Percentiles rank a stretch among this genome's conserved stretches.
Evolutionary conservation across 805 yeast genomes (phyloP).

Genomic region (Priceomyces fermenticarens): DNA sequence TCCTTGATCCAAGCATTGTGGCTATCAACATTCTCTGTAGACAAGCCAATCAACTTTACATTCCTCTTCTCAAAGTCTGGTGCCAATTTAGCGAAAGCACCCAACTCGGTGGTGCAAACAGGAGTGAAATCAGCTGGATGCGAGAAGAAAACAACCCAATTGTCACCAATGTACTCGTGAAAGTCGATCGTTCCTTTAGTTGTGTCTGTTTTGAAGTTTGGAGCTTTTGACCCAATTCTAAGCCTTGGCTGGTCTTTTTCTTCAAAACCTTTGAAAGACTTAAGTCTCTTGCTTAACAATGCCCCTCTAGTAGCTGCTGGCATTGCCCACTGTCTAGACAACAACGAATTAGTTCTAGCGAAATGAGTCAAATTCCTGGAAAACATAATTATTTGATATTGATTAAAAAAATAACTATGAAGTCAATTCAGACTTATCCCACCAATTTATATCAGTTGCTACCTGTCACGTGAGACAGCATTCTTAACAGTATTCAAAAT

Average conservation of each 20-base stretch:
- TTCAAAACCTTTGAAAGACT: conserved; percentile 25
- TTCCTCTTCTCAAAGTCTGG: conserved; percentile 66
- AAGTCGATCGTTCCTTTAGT: conserved; percentile 62
- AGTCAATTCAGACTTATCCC: too few relatives aligned
- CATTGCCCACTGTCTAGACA: conserved; percentile 1
- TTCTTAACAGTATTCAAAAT: too few relatives aligned
- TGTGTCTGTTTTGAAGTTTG: conserved; percentile 63
- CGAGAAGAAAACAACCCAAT: conserved; percentile 67
- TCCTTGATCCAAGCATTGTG: conserved; percentile 71
- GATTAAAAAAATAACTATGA: background rate
- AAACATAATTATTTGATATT: conserved; percentile 10
- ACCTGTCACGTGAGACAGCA: background rate
- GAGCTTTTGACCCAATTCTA: conserved; percentile 62
- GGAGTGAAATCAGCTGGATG: conserved; percentile 82
- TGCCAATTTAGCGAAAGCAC: conserved; percentile 69
- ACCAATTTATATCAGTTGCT: conserved; percentile 1
- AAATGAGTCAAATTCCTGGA: conserved; percentile 14
- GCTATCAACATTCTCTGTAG: conserved; percentile 60
- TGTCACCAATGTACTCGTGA: conserved; percentile 58
- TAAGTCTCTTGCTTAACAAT: conserved; percentile 13
- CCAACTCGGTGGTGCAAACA: conserved; percentile 75
- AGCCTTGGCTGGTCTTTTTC: conserved; percentile 39
- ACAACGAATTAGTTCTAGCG: conserved; percentile 2
- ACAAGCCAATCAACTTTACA: conserved; percentile 65
- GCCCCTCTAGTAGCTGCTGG: conserved; percentile 6